Evolutionary conservation across 495 filamentous ascomycete species (phyloP), one percentile per base, ranked within the genome.

Genomic region (Penicillium bialowiezense): DNA sequence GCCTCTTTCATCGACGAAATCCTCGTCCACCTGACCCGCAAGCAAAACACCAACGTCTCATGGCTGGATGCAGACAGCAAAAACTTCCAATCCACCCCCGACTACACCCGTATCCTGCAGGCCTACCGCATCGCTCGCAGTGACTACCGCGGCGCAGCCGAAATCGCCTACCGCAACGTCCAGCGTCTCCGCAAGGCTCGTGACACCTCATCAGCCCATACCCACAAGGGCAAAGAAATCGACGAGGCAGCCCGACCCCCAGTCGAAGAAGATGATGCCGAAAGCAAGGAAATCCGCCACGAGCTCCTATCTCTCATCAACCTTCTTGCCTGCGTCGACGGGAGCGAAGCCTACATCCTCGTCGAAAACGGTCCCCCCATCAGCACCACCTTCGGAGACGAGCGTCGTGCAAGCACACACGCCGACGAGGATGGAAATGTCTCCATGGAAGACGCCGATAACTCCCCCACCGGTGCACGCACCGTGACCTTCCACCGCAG

Each of bases 291-390:
- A 38, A 63, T 85, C 24, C 63, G 71, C 31, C 68, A 80, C 35
- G 84, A 86, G 54, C 92, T 96, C 50, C 63, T 97, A 8, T 79
- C 86, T 47, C 74, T 97, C 31, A 91, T 97, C 70, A 97, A 98
- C 62, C 80, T 88, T 3, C 71, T 98, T 54, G 83, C 81, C 40
- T 93, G 88, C 50, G 89, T 96, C n/a, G 79, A 85, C 29, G 73
- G 83, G 52, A 83, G 87, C 54, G 84, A 96, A 61, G 89, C 87
- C 0, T 97, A 83, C 65, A 76, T 85, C 29, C 68, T 84, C 21
- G 78, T 79, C 15, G 78, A 82, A 45, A 69, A 62, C 37, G 66
- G 68, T 14, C 59, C 65, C 15, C 33, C 54, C 13, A 28, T 40
- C 15, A 28, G 32, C 44, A 24, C 41, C 5, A 17, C 31, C n/a